Evolutionary conservation across 148 eudicot genomes (phyloP).

Genomic region (Amaranthus hypochondriacus): DNA sequence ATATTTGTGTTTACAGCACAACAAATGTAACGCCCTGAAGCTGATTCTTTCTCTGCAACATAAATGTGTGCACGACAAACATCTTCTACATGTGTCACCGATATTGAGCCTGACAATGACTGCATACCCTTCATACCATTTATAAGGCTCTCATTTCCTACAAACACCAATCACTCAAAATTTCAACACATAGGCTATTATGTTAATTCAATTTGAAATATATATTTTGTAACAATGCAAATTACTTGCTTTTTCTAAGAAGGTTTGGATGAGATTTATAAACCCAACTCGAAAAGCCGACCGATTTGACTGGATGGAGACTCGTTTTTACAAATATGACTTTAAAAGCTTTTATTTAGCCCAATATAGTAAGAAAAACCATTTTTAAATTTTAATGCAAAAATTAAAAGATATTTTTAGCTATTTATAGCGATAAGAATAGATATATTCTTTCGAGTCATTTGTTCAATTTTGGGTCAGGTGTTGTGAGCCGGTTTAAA

Average conservation of each 20-base stretch:
- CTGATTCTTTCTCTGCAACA: constrained; percentile 61
- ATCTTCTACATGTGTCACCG: constrained; percentile 60
- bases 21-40: constrained; percentile 63
- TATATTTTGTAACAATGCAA: background rate
- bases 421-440: too few species aligned
- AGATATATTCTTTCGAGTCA: too few species aligned
- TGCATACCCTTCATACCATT: constrained; percentile 59
- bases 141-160: constrained; percentile 48
- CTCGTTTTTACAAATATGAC: too few species aligned
- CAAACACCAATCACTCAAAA: background rate
- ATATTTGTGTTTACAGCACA: constrained; percentile 52
- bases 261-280: background rate
- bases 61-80: constrained; percentile 60
- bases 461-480: too few species aligned
- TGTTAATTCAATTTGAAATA: too few species aligned
- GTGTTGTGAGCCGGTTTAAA: too few species aligned
- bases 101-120: constrained; percentile 51
- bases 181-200: background rate
- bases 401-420: too few species aligned
- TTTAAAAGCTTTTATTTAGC: too few species aligned
- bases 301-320: too few species aligned
- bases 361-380: too few species aligned
- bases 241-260: background rate
- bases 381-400: too few species aligned
- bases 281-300: too few species aligned